Base-by-base conservation (phyloP, 768 basidiomycete species). In the Lactarius tabidus region DNA sequence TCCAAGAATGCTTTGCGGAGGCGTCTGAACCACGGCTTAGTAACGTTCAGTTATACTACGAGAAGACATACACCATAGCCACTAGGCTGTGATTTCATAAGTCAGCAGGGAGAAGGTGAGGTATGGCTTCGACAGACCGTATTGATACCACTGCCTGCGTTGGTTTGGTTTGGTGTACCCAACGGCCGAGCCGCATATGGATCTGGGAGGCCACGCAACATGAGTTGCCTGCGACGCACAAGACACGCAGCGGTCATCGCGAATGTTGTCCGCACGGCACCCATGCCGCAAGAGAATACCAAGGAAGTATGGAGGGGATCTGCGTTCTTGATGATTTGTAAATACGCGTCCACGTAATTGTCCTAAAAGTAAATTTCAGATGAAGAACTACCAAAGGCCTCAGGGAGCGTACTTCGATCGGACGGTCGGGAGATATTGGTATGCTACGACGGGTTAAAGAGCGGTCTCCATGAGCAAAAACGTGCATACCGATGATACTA, bases 221-320 rank as follows among this genome's bases (percentile, higher is more conserved):
- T 73, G 38, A 86, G 72, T 70, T 86, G 84, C 67, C 88, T 91
- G 56, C 96, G 80, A 51, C 96, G 81, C 2, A 98, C 81, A 39
- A 99, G 80, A 63, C 88, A 85, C 0, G 96, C 95, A 8, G 94
- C 92, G n/a, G 89, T 84, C 97, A 98, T 98, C 3, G 93, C 94
- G 72, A 97, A 98, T 0, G 95, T 98, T 2, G 95, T 95, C 23
- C 96, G 84, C 1, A 98, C 95, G 2, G 93, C 93, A 53, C 97
- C 97, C 87, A 96, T 94, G 36, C 97, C 96, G 74, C 96, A 98
- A 57, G 91, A 94, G 74, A 98, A 98, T 5, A 98, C 90, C 23
- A 98, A 79, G 0, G 90, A 87, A 0, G 93, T 94, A 20, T 80
- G 79, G 4, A 88, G 77, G 2, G 96, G 95, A 70, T 96, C 91